phyloP scores from a whole-genome alignment of 352 stramenopile genomes.

The Phytopythium mirpurense region DNA sequence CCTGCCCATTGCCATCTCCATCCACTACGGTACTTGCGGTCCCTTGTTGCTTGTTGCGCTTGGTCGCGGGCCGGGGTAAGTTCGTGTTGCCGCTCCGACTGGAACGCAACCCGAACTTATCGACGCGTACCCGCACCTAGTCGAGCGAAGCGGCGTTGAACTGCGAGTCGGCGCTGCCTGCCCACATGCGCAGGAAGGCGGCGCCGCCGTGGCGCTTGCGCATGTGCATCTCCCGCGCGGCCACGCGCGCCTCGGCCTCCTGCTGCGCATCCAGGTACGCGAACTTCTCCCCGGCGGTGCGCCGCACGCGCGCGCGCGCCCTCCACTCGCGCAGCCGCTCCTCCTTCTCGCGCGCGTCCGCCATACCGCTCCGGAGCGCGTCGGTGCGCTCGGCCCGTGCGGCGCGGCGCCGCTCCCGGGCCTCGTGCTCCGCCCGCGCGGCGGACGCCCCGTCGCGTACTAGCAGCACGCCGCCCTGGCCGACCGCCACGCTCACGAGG shows the following conservation, averaged over 20 bases:
- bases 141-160: conserved; percentile 1
- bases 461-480: conserved; percentile 5
- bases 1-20: background rate
- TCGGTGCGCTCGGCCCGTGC: conserved; percentile 44
- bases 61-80: background rate
- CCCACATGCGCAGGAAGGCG: conserved; percentile 77
- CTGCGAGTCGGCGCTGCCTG: conserved; percentile 68
- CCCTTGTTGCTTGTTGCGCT: no score
- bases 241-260: conserved; percentile 47
- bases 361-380: conserved; percentile 26
- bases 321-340: conserved; percentile 52
- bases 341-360: conserved; percentile 19
- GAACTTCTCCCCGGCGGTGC: conserved; percentile 43
- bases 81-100: background rate
- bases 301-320: conserved; percentile 37
- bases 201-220: conserved; percentile 61
- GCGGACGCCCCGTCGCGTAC: conserved; percentile 24
- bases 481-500: conserved; percentile 10
- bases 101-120: background rate
- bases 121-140: background rate
- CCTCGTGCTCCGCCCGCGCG: conserved; percentile 29
- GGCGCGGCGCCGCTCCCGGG: conserved; percentile 22
- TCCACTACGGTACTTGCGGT: background rate
- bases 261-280: conserved; percentile 58
- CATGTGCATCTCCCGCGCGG: conserved; percentile 46